Evolutionary conservation across 495 filamentous ascomycete genomes (phyloP), one percentile per base, ranked within the genome.

Genomic region (Neurospora pannonica): DNA sequence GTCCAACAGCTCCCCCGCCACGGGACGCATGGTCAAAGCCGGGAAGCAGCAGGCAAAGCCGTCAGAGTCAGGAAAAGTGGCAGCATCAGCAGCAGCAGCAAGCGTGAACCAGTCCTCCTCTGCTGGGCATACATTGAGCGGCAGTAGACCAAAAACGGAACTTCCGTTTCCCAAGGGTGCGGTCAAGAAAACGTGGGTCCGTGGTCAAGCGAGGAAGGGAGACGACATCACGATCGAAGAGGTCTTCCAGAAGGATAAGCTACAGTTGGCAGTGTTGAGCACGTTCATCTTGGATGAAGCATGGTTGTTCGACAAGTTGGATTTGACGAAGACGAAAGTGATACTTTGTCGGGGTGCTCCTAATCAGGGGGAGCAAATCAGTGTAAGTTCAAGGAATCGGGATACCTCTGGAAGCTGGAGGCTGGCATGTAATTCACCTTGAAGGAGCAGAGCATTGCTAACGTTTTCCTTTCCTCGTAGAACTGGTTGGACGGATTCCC

Each of bases 221-320:
- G 85, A 95, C 62, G 94, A 97, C 72, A 94, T 98, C 77, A 97
- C 90, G 76, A 90, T 99, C 48, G 94, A 97, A 79, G 96, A 98
- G 78, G 90, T 98, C 2, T 81, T 99, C 0, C 92, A 97, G 79
- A 88, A 87, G 48, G 79, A 86, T 6, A 87, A 91, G 42, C 85
- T 98, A 0, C 83, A 91, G 24, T 84, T 93, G 28, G 96, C 94
- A 0, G 88, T 98, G 1, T 82, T 99, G 4, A 96, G 94, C 75
- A 92, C 95, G 2, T 99, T 92, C 74, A 88, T 95, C 77, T 94
- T 93, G 91, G 92, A 98, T 77, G 86, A 90, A 28, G 73, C 76
- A 43, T 87, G 83, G 82, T 67, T 87, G 76, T 19, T 86, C 21
- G 80, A 81, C 40, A 87, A 86, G 76, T 74, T 86, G 42, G 76